A percentile compares a stretch with the other conserved stretches of the same genome.
phyloP scores from a whole-genome alignment of 1,139 yeast species.

The Taiozyma sp. region DNA sequence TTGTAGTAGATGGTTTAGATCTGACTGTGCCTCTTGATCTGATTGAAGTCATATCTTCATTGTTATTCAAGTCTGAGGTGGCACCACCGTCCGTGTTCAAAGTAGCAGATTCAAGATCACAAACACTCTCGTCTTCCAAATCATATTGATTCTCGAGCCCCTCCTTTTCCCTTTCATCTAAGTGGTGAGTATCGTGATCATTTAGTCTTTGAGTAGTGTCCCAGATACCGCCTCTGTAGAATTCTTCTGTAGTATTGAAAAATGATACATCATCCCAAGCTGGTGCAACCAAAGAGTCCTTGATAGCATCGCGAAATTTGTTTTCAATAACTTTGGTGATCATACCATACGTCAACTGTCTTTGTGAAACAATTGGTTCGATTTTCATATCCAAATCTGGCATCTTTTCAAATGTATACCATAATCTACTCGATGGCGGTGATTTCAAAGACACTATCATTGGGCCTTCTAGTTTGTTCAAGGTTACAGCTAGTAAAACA shows the following conservation, averaged over 20 bases:
- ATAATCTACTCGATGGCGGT: constrained; percentile 83
- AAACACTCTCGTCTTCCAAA: constrained; percentile 1
- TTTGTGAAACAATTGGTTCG: constrained; percentile 84
- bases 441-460: constrained; percentile 67
- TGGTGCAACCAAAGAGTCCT: constrained; percentile 77
- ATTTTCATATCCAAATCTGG: constrained; percentile 71
- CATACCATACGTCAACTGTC: constrained; percentile 71
- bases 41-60: constrained; percentile 8
- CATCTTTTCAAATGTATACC: constrained; percentile 84
- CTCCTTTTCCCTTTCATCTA: constrained; percentile 10
- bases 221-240: constrained; percentile 94
- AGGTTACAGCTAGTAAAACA: constrained; percentile 62
- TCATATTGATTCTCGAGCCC: constrained; percentile 3
- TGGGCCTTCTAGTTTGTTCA: constrained; percentile 70
- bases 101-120: constrained; percentile 1
- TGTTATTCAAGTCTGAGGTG: constrained; percentile 4
- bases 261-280: constrained; percentile 84
- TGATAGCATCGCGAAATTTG: constrained; percentile 72
- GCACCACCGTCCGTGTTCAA: constrained; percentile 2
- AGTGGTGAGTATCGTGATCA: constrained; percentile 8
- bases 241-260: constrained; percentile 54
- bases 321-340: constrained; percentile 77
- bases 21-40: constrained; percentile 9
- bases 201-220: constrained; percentile 35
- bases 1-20: constrained; percentile 4